A percentile compares a stretch with the other conserved stretches of the same genome.
Evolutionary conservation across 306 rosid genomes (phyloP).

Genomic region (Lotus japonicus): DNA sequence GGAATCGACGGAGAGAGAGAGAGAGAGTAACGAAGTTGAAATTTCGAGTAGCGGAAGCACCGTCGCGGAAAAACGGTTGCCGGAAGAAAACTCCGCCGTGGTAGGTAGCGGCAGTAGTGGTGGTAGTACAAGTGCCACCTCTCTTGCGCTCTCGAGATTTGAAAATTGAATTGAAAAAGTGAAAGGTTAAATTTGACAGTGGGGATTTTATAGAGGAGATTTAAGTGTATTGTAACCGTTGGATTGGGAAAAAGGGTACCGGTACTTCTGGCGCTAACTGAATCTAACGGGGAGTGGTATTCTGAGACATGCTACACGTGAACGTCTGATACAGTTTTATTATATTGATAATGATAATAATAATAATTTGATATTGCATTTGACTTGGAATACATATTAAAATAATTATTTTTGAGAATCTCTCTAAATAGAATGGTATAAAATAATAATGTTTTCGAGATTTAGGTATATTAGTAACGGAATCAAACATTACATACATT

Average conservation of each 20-base stretch:
- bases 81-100: slow-evolving; percentile 10
- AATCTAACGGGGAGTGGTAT: background rate
- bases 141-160: slow-evolving; percentile 37
- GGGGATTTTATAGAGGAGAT: background rate
- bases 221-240: slow-evolving; percentile 4
- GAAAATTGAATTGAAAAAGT: slow-evolving; percentile 46
- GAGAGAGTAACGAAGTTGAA: background rate
- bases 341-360: too few species aligned
- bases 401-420: too few species aligned
- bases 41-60: background rate
- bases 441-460: too few species aligned
- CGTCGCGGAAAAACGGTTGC: background rate
- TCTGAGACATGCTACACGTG: slow-evolving; percentile 25
- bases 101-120: slow-evolving; percentile 4
- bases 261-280: slow-evolving; percentile 59
- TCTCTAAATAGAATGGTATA: too few species aligned
- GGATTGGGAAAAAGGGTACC: slow-evolving; percentile 24
- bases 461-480: too few species aligned
- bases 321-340: background rate
- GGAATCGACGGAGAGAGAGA: background rate
- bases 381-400: too few species aligned
- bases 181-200: slow-evolving; percentile 8
- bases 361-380: too few species aligned
- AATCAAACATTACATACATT: too few species aligned
- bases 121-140: slow-evolving; percentile 23